phyloP scores from a whole-genome alignment of 2,329 filamentous ascomycete genomes.

The Byssoonygena ceratinophila region DNA sequence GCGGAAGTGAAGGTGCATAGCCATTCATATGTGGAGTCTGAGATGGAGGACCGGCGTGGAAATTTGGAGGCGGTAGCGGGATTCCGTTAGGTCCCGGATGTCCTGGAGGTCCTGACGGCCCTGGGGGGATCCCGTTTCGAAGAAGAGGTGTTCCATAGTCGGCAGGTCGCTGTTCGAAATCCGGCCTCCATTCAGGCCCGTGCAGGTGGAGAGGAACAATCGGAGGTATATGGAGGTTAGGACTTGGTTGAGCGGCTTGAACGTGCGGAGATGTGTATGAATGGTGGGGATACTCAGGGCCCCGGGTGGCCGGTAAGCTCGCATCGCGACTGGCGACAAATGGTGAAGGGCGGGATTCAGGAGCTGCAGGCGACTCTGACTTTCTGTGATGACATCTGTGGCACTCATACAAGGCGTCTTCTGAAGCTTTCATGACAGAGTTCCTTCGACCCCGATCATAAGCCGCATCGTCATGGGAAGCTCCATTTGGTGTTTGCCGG shows the following conservation, averaged over 20 bases:
- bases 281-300: constrained; percentile 25
- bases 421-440: constrained; percentile 16
- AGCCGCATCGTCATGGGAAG: neutral
- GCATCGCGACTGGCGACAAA: constrained; percentile 26
- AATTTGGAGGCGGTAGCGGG: constrained; percentile 25
- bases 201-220: constrained; percentile 24
- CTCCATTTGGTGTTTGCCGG: neutral
- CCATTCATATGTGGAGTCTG: constrained; percentile 25
- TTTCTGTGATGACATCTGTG: constrained; percentile 58
- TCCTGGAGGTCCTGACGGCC: constrained; percentile 18
- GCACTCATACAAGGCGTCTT: constrained; percentile 48
- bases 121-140: constrained; percentile 24
- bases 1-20: constrained; percentile 25
- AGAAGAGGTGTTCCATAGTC: constrained; percentile 25
- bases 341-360: constrained; percentile 29
- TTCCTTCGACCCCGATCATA: constrained; percentile 5
- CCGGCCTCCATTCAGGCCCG: constrained; percentile 26
- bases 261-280: constrained; percentile 20
- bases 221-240: constrained; percentile 17
- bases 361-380: constrained; percentile 23
- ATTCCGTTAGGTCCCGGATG: constrained; percentile 18
- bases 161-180: constrained; percentile 29
- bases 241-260: constrained; percentile 14
- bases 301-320: constrained; percentile 27
- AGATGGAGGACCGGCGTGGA: constrained; percentile 32